Evolutionary conservation across 768 basidiomycete genomes (phyloP), one percentile per base, ranked within the genome.

Genomic region (Kwoniella sp.): DNA sequence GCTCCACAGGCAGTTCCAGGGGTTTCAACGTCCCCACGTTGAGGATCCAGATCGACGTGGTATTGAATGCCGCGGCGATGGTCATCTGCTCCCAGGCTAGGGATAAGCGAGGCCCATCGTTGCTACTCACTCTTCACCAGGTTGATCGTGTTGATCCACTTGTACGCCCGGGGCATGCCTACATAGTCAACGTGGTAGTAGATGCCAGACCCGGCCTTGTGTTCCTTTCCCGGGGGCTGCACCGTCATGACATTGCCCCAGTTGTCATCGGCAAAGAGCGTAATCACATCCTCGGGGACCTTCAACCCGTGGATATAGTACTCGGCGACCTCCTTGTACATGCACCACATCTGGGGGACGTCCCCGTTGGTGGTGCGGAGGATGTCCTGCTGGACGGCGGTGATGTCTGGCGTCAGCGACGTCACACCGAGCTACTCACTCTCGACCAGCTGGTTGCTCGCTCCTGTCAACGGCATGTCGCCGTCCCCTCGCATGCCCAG

Each of bases 1-100:
- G 85, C 59, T 86, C 84, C 26, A 78, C 83, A 45, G 83, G 80
- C 45, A 84, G 80, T 60, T 87, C 86, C 56, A 83, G 83, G 2
- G 84, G 84, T 67, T 86, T 86, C 45, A 87, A 73, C 60, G 86
- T 84, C 14, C 86, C 86, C 48, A 87, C 84, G 66, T 86, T 87
- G 48, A 87, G 70, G 37, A 87, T 79, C 84, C 84, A 86, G 39
- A 87, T 73, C 14, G 77, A 77, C 11, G 76, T 79, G 7, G 83
- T 83, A 23, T 82, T 76, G 23, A 82, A 80, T 15, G 80, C 79
- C 11, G 81, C 77, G 0, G 84, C 82, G 19, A 84, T 76, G 20
- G 83, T 82, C 79, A 87, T 79, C 76, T 86, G 84, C 58, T 87
- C 83, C 69, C 80, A 82, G 6, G 80, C 78, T 80, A 81, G 7